These are phyloP conservation scores for Xerocomus potaroensis DNA, from an alignment of 768 basidiomycete species.

Conservation along the genomic window DNA sequence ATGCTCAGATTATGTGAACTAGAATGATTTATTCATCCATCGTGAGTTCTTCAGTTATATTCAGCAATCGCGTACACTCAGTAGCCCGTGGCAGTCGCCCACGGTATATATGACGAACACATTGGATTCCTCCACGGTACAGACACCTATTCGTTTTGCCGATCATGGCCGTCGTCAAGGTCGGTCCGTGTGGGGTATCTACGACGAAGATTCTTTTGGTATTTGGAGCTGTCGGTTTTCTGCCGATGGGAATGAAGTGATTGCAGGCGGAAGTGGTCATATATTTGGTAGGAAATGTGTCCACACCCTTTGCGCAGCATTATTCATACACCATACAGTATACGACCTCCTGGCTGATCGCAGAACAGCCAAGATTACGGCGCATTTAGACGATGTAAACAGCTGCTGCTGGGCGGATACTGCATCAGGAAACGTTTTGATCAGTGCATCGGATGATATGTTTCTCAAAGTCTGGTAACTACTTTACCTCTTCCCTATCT, in stretches of 20 bases:
- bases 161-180: constrained; percentile 41
- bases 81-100: constrained; percentile 46
- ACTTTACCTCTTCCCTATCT: neutral
- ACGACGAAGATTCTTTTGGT: constrained; percentile 50
- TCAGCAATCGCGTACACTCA: neutral
- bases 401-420: constrained; percentile 96
- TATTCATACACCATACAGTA: constrained; percentile 42
- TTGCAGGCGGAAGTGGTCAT: constrained; percentile 85
- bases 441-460: constrained; percentile 93
- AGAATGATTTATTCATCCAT: constrained; percentile 95
- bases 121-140: constrained; percentile 53
- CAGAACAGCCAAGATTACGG: constrained; percentile 80
- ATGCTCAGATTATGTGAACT: constrained; percentile 4
- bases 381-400: constrained; percentile 90
- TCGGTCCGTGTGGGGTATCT: constrained; percentile 29
- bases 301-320: neutral
- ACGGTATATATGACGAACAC: constrained; percentile 74
- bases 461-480: constrained; percentile 94
- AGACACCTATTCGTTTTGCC: constrained; percentile 58
- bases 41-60: constrained; percentile 34
- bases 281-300: constrained; percentile 55
- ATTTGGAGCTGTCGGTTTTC: constrained; percentile 97
- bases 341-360: constrained; percentile 84
- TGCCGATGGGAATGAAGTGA: constrained; percentile 91
- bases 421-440: constrained; percentile 86